These are phyloP conservation scores for Calocybe gambosa DNA, from an alignment of 1,284 basidiomycete genomes.

Conservation along the genomic window DNA sequence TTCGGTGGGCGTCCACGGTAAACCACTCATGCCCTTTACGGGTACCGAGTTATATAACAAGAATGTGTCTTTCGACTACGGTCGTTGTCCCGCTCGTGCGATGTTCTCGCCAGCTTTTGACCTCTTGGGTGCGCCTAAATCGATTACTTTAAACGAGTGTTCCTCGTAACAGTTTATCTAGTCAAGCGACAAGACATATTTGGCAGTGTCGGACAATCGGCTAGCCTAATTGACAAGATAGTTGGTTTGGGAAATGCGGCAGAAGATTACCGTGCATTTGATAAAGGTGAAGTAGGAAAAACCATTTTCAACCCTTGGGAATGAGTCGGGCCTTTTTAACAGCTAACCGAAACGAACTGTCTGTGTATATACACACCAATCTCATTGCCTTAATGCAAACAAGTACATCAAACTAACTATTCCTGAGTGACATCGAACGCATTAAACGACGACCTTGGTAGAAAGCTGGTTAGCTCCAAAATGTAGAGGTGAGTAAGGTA, in stretches of 20 bases:
- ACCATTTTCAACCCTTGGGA: slow-evolving; percentile 68
- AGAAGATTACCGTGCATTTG: slow-evolving; percentile 58
- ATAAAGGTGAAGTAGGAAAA: slow-evolving; percentile 67
- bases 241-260: slow-evolving; percentile 51
- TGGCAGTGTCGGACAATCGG: slow-evolving; percentile 49
- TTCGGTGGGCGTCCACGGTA: slow-evolving; percentile 73
- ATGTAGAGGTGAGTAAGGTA: background rate
- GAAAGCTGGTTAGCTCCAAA: background rate
- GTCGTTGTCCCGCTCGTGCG: slow-evolving; percentile 79
- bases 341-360: background rate
- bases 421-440: background rate
- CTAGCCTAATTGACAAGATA: slow-evolving; percentile 59
- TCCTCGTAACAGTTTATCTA: slow-evolving; percentile 8
- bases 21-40: slow-evolving; percentile 49
- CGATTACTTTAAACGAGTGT: background rate
- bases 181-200: slow-evolving; percentile 66
- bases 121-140: slow-evolving; percentile 41
- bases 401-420: background rate
- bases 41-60: slow-evolving; percentile 73
- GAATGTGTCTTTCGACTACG: slow-evolving; percentile 78
- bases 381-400: background rate
- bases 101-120: slow-evolving; percentile 74
- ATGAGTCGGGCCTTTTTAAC: slow-evolving; percentile 9
- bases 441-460: slow-evolving; percentile 10
- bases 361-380: background rate